phyloP scores from a whole-genome alignment of 306 rosid genomes.

The Cicer arietinum region DNA sequence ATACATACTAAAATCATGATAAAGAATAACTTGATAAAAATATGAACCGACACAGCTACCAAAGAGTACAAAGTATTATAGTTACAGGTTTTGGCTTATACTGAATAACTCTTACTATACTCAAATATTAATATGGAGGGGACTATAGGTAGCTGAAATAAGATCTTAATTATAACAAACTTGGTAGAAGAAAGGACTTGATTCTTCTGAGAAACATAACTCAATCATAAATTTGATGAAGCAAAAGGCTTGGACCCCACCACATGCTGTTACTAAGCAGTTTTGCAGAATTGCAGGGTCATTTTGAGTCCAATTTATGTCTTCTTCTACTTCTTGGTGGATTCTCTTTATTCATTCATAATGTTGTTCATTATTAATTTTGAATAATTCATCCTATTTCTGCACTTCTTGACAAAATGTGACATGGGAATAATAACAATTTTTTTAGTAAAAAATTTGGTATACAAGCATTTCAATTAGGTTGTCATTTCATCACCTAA shows the following conservation, averaged over 20 bases:
- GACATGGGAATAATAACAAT: not conserved
- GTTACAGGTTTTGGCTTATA: too few relatives aligned
- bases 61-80: too few relatives aligned
- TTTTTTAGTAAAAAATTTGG: not conserved
- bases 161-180: conserved; percentile 28
- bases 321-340: not conserved
- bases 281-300: not conserved
- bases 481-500: not conserved
- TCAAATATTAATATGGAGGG: too few relatives aligned
- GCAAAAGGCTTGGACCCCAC: not conserved
- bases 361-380: not conserved
- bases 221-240: conserved; percentile 34
- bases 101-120: too few relatives aligned
- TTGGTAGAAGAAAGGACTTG: not conserved
- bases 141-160: too few relatives aligned
- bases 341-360: not conserved
- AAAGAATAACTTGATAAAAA: too few relatives aligned
- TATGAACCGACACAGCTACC: too few relatives aligned
- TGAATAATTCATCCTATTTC: not conserved
- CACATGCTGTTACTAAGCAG: not conserved
- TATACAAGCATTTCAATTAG: not conserved
- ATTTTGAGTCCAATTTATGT: not conserved
- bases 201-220: conserved; percentile 35
- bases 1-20: too few relatives aligned
- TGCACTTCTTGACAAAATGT: not conserved